Evolutionary conservation across 139 green algal genomes (phyloP), one percentile per base, ranked within the genome.

Genomic region (Zygnema circumcarinatum): DNA sequence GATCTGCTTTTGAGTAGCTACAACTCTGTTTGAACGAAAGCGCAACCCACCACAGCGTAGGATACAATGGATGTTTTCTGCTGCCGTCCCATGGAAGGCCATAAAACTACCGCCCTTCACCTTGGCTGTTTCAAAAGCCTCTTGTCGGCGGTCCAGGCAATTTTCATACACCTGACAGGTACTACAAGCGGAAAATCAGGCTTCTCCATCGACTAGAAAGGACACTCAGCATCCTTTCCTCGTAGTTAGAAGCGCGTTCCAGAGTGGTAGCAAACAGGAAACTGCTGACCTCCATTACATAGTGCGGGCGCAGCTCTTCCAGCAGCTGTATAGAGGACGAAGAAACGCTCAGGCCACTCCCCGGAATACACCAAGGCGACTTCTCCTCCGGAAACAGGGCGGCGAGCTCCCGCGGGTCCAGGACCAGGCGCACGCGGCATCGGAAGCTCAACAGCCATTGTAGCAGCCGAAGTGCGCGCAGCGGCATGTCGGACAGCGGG

Each of bases 61-160:
- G 72, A 89, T 89, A 67, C 76, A 76, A n/a, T 89, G 83, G 33
- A 89, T 38, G 83, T 39, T 89, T 41, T 89, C 83, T 3, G n/a
- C 83, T 1, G 75, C 20, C 29, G 83, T 89, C 3, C 83, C 83
- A 47, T 89, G 83, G 76, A 86, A 88, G 2, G 76, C 83, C 25
- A 88, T 88, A 42, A 89, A 83, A 35, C 75, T 87, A 2, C 83
- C 83, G 53, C 81, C 2, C 16, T n/a, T 32, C 31, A n/a, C 1
- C 76, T 36, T 86, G 40, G 76, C 83, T 36, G 21, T 16, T 38
- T 76, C 2, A 47, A 87, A 87, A 11, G 36, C 54, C n/a, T 39
- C 81, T 38, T n/a, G 7, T 35, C 79, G 31, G 3, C 35, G 69
- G 35, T 40, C 69, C 7, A 16, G 35, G 11, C 36, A 42, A 3